Evolutionary conservation across 805 yeast species (phyloP), one percentile per base, ranked within the genome.

Genomic region (Kuraishia molischiana): DNA sequence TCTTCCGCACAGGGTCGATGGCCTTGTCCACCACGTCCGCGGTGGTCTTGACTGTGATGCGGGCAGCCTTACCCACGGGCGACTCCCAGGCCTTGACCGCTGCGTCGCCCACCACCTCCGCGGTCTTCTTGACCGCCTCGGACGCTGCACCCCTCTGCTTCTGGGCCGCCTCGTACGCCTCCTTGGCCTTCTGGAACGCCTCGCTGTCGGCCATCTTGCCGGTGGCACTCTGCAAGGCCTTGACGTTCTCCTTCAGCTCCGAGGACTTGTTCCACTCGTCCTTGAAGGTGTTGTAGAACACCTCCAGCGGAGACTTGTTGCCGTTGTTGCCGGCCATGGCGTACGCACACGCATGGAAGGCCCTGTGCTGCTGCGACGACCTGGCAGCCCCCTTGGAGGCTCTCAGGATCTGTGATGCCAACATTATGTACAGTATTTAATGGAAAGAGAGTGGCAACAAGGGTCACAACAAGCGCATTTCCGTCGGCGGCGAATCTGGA

Each of bases 61-160:
- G 74, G n/a, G 95, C 89, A 35, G 80, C 82, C 56, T 80, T 78
- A 43, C 95, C 92, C 32, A 90, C 84, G 19, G 92, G 85, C 1
- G 96, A 86, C 43, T 92, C 96, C 98, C 98, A 92, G 1, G 97
- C 96, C 42, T 79, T 81, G 29, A 73, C 67, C 3, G 96, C 97
- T 33, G 79, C 95, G 41, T 73, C 80, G 38, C 96, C 97, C 26
- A 92, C 86, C 29, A 79, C 90, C 50, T 83, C 85, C n/a, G 97
- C 97, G 4, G 97, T 92, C 61, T 83, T 84, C 51, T 77, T 74
- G 39, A 85, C 74, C 32, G 86, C 81, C 55, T 83, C 75, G 5
- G 77, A 74, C n/a, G 77, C 69, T 19, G 54, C 54, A 11, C 83
- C 79, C 15, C 72, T 60, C 11, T 76, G 72, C 53, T 75, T 78